These are phyloP conservation scores for Verbena officinalis DNA, from an alignment of 257 asterid species.

Conservation along the genomic window DNA sequence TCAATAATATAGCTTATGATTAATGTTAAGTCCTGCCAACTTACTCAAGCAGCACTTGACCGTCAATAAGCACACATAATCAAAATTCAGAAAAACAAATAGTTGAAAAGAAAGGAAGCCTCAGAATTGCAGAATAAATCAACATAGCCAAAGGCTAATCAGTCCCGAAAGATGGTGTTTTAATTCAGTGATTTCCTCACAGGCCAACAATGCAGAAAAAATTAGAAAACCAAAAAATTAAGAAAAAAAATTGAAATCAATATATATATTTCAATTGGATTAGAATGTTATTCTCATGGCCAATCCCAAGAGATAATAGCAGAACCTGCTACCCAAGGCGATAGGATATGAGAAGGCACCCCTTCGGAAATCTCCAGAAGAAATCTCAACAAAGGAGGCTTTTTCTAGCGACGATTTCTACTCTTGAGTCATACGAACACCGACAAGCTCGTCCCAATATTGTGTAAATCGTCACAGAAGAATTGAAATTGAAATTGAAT, in stretches of 20 bases:
- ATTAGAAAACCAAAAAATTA: no score
- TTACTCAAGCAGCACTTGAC: constrained; percentile 39
- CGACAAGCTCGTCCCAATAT: constrained; percentile 33
- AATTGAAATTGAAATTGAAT: background rate
- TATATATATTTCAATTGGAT: no score
- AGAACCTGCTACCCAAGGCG: constrained; percentile 68
- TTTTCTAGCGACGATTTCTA: constrained; percentile 38
- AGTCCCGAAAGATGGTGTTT: constrained; percentile 89
- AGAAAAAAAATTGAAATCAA: no score
- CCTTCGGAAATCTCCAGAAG: no score
- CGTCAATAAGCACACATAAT: constrained; percentile 42
- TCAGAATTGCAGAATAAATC: constrained; percentile 79
- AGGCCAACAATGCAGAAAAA: constrained; percentile 33
- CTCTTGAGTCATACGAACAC: constrained; percentile 40
- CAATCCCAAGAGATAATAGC: constrained; percentile 63
- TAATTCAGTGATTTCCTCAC: constrained; percentile 45
- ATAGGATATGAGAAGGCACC: constrained; percentile 69
- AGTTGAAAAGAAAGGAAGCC: constrained; percentile 30
- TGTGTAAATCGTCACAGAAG: constrained; percentile 29
- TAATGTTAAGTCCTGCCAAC: constrained; percentile 39
- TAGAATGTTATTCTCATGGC: constrained; percentile 67
- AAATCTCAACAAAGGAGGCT: constrained; percentile 38
- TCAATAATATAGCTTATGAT: constrained; percentile 41
- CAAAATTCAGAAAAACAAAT: background rate
- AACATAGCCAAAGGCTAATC: constrained; percentile 51